Evolutionary conservation across 495 filamentous ascomycete genomes (phyloP), one percentile per base, ranked within the genome.

Genomic region (Podospora australis): DNA sequence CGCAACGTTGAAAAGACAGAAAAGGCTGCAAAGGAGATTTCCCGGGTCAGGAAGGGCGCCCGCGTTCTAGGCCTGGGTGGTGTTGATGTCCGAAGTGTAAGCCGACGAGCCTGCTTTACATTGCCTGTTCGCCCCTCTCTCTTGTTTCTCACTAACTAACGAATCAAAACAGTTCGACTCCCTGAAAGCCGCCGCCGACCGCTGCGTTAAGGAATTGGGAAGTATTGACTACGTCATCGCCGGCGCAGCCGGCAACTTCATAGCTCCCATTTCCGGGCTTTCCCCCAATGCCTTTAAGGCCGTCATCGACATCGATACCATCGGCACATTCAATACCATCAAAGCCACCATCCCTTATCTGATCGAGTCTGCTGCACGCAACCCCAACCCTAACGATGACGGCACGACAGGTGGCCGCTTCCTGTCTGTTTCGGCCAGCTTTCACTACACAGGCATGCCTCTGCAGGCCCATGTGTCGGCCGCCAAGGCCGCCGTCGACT

Each of bases 241-340:
- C 29, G 92, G 92, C 41, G 92, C 92, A 23, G 92, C 92, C 10
- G 92, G 92, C 26, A 98, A 98, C 67, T 98, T 98, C 74, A 78
- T 98, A 19, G 84, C 91, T 5, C 84, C 91, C 1, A 87, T 97
- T 55, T 71, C 82, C 19, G 83, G 84, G 49, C 77, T 96, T 3
- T 85, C 79, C 2, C 67, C 84, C 36, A 96, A 96, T 60, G 92
- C 87, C 14, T 96, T 98, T 79, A 95, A 90, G 65, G 74, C 87
- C 0, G 92, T 98, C 32, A 90, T 98, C 53, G 92, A 98, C 38
- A 98, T 98, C 58, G 92, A 98, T 62, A 82, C 95, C 1, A 65
- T 96, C 22, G 92, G 92, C 22, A 92, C 87, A 4, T 98, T 84
- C 66, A 94, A 97, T 67, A 96, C 88, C 6, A 74, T 95, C 54